phyloP scores from a whole-genome alignment of 1,284 basidiomycete genomes.

The Pseudozyma sp. region DNA sequence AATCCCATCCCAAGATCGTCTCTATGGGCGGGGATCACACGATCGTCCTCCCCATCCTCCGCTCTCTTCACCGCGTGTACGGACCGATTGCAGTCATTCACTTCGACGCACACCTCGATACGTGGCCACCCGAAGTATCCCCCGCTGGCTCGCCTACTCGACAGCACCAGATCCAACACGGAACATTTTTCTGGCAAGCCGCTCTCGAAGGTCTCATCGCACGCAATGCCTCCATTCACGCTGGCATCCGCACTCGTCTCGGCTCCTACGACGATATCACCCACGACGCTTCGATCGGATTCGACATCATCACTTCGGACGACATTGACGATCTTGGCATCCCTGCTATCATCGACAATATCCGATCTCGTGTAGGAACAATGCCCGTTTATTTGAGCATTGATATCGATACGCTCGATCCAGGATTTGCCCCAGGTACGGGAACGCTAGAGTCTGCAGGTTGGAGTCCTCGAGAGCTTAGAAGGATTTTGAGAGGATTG shows the following conservation, averaged over 20 bases:
- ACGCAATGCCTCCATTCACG: constrained; percentile 79
- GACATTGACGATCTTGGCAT: constrained; percentile 56
- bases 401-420: constrained; percentile 62
- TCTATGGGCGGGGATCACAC: constrained; percentile 71
- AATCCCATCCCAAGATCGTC: constrained; percentile 69
- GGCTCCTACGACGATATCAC: constrained; percentile 46
- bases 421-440: constrained; percentile 54
- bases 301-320: constrained; percentile 56
- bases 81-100: constrained; percentile 70
- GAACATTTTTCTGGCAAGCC: constrained; percentile 70
- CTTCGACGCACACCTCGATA: constrained; percentile 71
- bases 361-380: constrained; percentile 42
- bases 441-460: constrained; percentile 57
- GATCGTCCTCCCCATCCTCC: constrained; percentile 71
- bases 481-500: constrained; percentile 45
- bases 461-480: constrained; percentile 55
- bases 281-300: constrained; percentile 52
- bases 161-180: constrained; percentile 65
- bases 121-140: constrained; percentile 75
- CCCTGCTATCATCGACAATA: constrained; percentile 40
- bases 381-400: constrained; percentile 58
- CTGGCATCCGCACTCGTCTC: constrained; percentile 74
- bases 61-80: constrained; percentile 69
- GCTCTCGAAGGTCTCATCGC: constrained; percentile 70
- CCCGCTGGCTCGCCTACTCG: constrained; percentile 34